These are phyloP conservation scores for Calonectria honghensis DNA, from an alignment of 2,329 filamentous ascomycete species.

Conservation along the genomic window DNA sequence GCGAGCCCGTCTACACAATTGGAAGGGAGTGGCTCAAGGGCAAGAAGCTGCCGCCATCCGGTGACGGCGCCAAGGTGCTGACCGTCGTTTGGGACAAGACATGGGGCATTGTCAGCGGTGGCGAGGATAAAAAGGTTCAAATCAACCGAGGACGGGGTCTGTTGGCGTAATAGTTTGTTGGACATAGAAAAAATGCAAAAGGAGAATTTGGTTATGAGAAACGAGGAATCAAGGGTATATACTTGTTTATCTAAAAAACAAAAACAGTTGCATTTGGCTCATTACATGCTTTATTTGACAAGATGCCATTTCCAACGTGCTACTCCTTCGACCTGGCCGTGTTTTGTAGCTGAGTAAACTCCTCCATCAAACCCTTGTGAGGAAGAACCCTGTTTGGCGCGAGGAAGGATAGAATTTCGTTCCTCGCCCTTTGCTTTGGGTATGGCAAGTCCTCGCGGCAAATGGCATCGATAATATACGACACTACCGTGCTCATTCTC, in stretches of 20 bases:
- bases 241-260: conserved; percentile 31
- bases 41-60: conserved; percentile 79
- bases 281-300: not conserved
- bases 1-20: conserved; percentile 85
- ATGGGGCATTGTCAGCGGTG: conserved; percentile 91
- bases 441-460: conserved; percentile 70
- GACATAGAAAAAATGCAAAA: conserved; percentile 35
- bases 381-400: conserved; percentile 44
- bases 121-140: conserved; percentile 96
- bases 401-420: conserved; percentile 65
- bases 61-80: conserved; percentile 93
- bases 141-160: conserved; percentile 83
- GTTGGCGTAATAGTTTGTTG: conserved; percentile 60
- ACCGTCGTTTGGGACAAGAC: conserved; percentile 89
- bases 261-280: conserved; percentile 2
- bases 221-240: conserved; percentile 38
- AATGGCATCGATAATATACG: conserved; percentile 76
- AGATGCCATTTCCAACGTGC: not conserved
- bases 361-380: conserved; percentile 51
- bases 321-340: not conserved
- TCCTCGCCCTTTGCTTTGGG: conserved; percentile 65
- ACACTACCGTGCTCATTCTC: conserved; percentile 71
- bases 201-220: conserved; percentile 43
- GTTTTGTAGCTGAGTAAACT: conserved; percentile 25
- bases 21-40: conserved; percentile 82